These are phyloP conservation scores for Eucalyptus regnans DNA, from an alignment of 345 rosid species.

Conservation along the genomic window DNA sequence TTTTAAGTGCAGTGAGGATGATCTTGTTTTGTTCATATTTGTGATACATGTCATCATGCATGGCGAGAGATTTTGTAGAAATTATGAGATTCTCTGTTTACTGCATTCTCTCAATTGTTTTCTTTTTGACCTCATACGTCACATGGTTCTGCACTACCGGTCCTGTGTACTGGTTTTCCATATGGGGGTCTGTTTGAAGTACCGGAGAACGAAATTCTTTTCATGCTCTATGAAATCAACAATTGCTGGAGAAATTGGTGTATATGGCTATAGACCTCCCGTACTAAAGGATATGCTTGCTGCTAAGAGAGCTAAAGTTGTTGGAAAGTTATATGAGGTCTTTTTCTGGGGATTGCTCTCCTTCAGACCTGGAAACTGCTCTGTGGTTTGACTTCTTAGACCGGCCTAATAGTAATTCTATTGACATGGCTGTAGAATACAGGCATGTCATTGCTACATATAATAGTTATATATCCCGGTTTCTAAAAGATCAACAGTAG, in stretches of 20 bases:
- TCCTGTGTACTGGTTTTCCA: conserved; percentile 76
- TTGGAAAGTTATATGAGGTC: conserved; percentile 71
- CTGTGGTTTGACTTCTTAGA: conserved; percentile 34
- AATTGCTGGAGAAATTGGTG: conserved; percentile 82
- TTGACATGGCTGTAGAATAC: neutral
- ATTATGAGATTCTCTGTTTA: too few relatives aligned
- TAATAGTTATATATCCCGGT: too few relatives aligned
- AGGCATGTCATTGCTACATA: too few relatives aligned
- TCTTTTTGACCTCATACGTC: neutral
- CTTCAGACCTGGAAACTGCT: conserved; percentile 78
- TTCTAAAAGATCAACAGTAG: too few relatives aligned
- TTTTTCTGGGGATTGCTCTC: conserved; percentile 79
- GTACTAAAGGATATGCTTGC: conserved; percentile 88
- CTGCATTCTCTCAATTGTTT: neutral
- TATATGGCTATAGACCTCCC: conserved; percentile 81
- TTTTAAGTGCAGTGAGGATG: neutral
- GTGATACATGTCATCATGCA: too few relatives aligned
- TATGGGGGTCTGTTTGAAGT: conserved; percentile 57
- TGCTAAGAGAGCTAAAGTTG: conserved; percentile 82
- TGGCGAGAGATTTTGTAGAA: too few relatives aligned
- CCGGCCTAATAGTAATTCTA: neutral
- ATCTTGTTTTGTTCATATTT: too few relatives aligned
- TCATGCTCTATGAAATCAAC: conserved; percentile 77
- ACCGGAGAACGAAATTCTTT: conserved; percentile 45
- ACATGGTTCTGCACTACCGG: conserved; percentile 12